Evolutionary conservation across 129 eudicot genomes (phyloP).

Genomic region (Deinandra increscens): DNA sequence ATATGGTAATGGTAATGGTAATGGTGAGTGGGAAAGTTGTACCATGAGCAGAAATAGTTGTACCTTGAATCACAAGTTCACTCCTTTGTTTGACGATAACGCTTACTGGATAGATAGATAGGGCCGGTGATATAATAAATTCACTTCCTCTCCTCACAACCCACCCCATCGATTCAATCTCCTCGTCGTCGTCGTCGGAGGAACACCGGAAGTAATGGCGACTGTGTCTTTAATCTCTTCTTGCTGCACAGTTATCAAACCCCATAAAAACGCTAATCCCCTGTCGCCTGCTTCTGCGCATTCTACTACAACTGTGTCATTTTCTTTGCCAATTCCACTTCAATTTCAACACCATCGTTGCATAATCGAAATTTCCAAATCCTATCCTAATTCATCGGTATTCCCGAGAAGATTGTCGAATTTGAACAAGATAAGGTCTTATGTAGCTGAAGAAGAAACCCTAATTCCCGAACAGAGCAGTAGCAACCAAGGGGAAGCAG

Average conservation of each 20-base stretch:
- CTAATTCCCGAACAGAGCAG: conserved; percentile 30
- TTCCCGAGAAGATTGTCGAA: conserved; percentile 22
- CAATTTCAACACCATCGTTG: neutral
- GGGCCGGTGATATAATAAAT: neutral
- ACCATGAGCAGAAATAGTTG: neutral
- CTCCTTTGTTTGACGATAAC: conserved; percentile 10
- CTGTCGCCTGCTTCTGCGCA: neutral
- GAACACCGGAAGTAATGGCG: conserved; percentile 40
- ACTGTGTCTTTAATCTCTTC: conserved; percentile 36
- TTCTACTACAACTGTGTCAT: conserved; percentile 10
- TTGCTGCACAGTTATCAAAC: conserved; percentile 28
- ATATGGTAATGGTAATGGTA: too few species aligned
- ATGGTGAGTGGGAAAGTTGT: too few species aligned
- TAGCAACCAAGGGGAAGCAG: conserved; percentile 30
- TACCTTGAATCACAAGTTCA: neutral
- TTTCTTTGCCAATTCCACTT: conserved; percentile 22
- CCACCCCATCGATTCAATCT: conserved; percentile 11
- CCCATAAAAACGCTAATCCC: conserved; percentile 28
- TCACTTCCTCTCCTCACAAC: neutral
- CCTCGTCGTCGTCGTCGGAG: too few species aligned
- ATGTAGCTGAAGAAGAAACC: conserved; percentile 44
- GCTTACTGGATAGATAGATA: conserved; percentile 26
- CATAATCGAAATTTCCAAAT: conserved; percentile 30
- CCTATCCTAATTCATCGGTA: conserved; percentile 12
- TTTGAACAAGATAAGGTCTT: conserved; percentile 37